phyloP scores from a whole-genome alignment of 2,329 filamentous ascomycete genomes.

The Ramularia endophylla region DNA sequence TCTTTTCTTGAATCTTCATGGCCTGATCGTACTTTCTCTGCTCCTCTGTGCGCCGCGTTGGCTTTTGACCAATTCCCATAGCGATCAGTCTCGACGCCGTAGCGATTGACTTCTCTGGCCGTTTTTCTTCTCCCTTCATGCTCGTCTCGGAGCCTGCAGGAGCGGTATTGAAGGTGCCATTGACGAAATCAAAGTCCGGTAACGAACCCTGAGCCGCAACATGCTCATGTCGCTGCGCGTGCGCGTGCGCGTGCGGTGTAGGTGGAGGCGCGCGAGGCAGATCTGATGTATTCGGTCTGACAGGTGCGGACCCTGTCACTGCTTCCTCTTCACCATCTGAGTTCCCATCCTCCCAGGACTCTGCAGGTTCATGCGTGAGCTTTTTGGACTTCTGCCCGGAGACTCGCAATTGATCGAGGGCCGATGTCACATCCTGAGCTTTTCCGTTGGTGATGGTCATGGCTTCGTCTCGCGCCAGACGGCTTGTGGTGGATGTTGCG shows the following conservation, averaged over 20 bases:
- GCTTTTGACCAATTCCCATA: conserved; percentile 73
- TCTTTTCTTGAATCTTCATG: conserved; percentile 77
- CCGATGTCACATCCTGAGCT: too few species aligned
- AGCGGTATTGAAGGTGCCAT: conserved; percentile 5
- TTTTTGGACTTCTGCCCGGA: too few species aligned
- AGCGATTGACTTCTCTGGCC: conserved; percentile 87
- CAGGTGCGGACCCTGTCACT: conserved; percentile 24
- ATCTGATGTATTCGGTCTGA: conserved; percentile 19
- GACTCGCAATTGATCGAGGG: too few species aligned
- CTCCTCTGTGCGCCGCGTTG: conserved; percentile 78
- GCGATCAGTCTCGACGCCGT: conserved; percentile 88
- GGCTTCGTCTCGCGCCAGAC: too few species aligned
- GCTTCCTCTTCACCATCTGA: conserved; percentile 27
- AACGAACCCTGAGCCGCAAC: conserved; percentile 20
- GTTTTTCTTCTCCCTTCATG: conserved; percentile 24
- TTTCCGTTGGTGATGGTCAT: too few species aligned
- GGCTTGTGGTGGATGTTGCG: too few species aligned
- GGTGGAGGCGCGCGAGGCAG: conserved; percentile 55
- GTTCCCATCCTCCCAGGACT: conserved; percentile 68
- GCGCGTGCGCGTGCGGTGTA: conserved; percentile 56
- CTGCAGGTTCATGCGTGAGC: conserved; percentile 39
- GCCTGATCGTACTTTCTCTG: conserved; percentile 80
- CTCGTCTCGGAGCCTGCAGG: conserved; percentile 1
- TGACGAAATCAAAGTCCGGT: conserved; percentile 20
- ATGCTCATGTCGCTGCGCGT: conserved; percentile 20